Conservation (phyloP, 805 yeast species). For the Crinitomyces ghanaensis region DNA sequence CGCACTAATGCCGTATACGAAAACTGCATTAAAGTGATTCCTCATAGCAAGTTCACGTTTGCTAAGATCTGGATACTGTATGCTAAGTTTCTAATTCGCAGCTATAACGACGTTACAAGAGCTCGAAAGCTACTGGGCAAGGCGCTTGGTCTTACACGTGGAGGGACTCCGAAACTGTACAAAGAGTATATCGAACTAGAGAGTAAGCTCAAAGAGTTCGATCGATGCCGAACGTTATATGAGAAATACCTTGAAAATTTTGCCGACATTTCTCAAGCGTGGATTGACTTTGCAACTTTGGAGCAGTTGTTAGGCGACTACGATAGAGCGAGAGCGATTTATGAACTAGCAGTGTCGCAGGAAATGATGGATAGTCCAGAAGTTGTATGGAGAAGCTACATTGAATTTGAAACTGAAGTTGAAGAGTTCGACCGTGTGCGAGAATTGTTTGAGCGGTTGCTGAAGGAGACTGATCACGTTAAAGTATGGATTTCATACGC, state of each 20-base stretch:
- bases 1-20: constrained; percentile 42
- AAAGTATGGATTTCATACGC: constrained; percentile 56
- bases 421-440: constrained; percentile 49
- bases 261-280: constrained; percentile 32
- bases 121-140: constrained; percentile 66
- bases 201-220: constrained; percentile 59
- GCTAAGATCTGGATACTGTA: constrained; percentile 62
- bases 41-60: constrained; percentile 53
- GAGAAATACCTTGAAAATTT: constrained; percentile 49
- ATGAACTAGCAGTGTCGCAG: constrained; percentile 36
- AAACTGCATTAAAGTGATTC: constrained; percentile 37
- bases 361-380: constrained; percentile 20
- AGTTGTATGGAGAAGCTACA: constrained; percentile 30
- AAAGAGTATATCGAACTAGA: constrained; percentile 60
- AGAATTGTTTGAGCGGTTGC: constrained; percentile 32
- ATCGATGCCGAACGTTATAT: constrained; percentile 62
- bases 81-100: constrained; percentile 66
- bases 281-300: constrained; percentile 58
- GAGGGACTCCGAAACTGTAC: constrained; percentile 43
- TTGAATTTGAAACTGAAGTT: constrained; percentile 53
- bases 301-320: constrained; percentile 59
- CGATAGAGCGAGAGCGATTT: constrained; percentile 56
- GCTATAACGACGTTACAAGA: constrained; percentile 30
- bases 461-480: constrained; percentile 27
- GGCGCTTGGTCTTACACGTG: constrained; percentile 55